phyloP scores from a whole-genome alignment of 495 filamentous ascomycete species.

The Hypoxylon lienhwacheense region DNA sequence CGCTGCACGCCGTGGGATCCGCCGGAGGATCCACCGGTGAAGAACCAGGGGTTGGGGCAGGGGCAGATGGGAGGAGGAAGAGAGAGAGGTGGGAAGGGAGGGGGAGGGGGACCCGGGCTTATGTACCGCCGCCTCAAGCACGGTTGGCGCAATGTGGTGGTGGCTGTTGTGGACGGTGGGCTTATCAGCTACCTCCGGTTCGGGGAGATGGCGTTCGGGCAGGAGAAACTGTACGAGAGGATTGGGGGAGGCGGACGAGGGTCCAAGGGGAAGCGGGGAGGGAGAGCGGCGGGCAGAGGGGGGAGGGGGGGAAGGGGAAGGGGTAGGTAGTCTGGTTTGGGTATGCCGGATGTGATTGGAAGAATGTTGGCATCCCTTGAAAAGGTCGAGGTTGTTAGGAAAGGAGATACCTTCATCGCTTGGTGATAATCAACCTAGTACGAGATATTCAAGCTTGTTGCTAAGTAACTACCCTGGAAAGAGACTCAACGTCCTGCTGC shows the following conservation, averaged over 20 bases:
- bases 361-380: not conserved
- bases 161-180: slow-evolving; percentile 88
- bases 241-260: slow-evolving; percentile 37
- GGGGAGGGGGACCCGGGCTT: slow-evolving; percentile 39
- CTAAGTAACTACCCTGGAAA: too few species aligned
- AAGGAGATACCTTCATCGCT: too few species aligned
- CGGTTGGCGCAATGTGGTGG: slow-evolving; percentile 77
- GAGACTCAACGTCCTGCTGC: too few species aligned
- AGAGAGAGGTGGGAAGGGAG: slow-evolving; percentile 32
- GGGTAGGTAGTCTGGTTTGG: not conserved
- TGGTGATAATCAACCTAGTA: too few species aligned
- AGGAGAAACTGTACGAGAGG: slow-evolving; percentile 68
- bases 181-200: slow-evolving; percentile 84
- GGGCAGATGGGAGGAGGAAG: slow-evolving; percentile 54
- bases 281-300: slow-evolving; percentile 46
- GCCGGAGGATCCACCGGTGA: too few species aligned
- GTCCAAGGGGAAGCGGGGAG: slow-evolving; percentile 47
- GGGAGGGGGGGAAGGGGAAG: slow-evolving; percentile 42
- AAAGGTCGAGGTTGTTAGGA: not conserved
- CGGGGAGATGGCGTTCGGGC: slow-evolving; percentile 76
- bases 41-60: too few species aligned
- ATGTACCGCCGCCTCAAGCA: slow-evolving; percentile 74
- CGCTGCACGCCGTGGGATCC: slow-evolving; percentile 64
- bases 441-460: too few species aligned
- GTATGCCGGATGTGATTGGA: not conserved